These are phyloP conservation scores for Holtermanniella nyarrowii DNA, from an alignment of 768 basidiomycete species.

Conservation along the genomic window DNA sequence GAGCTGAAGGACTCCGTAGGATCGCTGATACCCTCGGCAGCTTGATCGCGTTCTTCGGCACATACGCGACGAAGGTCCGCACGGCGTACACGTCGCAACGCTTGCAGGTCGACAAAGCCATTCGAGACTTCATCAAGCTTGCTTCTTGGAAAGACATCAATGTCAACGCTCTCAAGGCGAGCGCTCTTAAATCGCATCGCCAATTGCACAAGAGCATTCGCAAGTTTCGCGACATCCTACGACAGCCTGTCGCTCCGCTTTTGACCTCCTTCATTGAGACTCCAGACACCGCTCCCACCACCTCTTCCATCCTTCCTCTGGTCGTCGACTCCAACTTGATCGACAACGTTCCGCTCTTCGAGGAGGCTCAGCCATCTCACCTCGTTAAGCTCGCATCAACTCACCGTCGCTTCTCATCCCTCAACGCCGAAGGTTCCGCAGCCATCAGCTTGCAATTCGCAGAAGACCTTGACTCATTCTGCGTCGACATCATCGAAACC, in stretches of 20 bases:
- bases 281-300: neutral
- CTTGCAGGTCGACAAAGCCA: slow-evolving; percentile 60
- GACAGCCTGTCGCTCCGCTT: slow-evolving; percentile 50
- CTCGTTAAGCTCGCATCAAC: slow-evolving; percentile 45
- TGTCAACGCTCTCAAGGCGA: slow-evolving; percentile 81
- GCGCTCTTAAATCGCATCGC: slow-evolving; percentile 79
- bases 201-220: slow-evolving; percentile 82
- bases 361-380: slow-evolving; percentile 24
- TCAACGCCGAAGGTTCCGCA: slow-evolving; percentile 53
- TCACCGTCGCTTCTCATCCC: slow-evolving; percentile 42
- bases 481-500: slow-evolving; percentile 49
- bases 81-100: slow-evolving; percentile 52
- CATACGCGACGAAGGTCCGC: slow-evolving; percentile 50
- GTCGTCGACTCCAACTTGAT: slow-evolving; percentile 4
- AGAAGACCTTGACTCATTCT: slow-evolving; percentile 49
- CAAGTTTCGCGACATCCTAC: slow-evolving; percentile 83
- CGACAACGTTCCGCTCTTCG: slow-evolving; percentile 1
- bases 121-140: slow-evolving; percentile 76
- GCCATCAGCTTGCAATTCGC: slow-evolving; percentile 18
- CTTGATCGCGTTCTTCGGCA: slow-evolving; percentile 54
- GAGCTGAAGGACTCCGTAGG: slow-evolving; percentile 44
- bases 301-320: neutral
- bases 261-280: slow-evolving; percentile 11
- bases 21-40: slow-evolving; percentile 54
- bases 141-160: slow-evolving; percentile 99